phyloP scores from a whole-genome alignment of 345 rosid genomes.

The Excoecaria agallocha region DNA sequence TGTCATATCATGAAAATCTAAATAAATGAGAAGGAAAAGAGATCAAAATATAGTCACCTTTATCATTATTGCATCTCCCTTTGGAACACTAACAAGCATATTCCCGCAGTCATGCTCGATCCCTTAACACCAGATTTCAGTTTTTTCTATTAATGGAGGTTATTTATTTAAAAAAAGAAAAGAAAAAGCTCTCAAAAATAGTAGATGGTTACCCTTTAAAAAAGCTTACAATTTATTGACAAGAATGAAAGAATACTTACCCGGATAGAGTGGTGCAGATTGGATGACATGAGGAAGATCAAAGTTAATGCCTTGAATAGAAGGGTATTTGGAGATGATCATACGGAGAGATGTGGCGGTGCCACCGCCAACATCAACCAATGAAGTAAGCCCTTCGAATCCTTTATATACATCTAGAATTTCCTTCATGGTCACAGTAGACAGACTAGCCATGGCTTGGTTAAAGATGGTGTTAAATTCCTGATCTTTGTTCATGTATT shows the following conservation, averaged over 20 bases:
- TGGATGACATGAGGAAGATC: conserved; percentile 21
- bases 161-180: background rate
- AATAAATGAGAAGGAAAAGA: too few relatives aligned
- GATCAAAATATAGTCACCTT: conserved; percentile 8
- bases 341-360: conserved; percentile 15
- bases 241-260: background rate
- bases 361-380: conserved; percentile 24
- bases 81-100: conserved; percentile 21
- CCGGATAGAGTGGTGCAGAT: conserved; percentile 11
- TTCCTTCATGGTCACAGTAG: conserved; percentile 6
- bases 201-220: too few relatives aligned
- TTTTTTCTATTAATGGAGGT: too few relatives aligned
- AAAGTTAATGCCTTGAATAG: conserved; percentile 24
- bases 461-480: conserved; percentile 11
- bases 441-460: conserved; percentile 9
- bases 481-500: background rate
- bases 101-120: conserved; percentile 19
- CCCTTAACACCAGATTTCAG: background rate
- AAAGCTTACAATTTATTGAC: background rate
- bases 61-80: conserved; percentile 25
- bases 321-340: conserved; percentile 24
- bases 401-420: conserved; percentile 22
- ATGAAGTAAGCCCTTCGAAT: conserved; percentile 15
- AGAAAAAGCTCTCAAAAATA: too few relatives aligned
- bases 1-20: too few relatives aligned